A percentile compares a stretch with the other conserved stretches of the same genome.
phyloP scores from a whole-genome alignment of 208 protist genomes.

The Trypanosoma melophagium region DNA sequence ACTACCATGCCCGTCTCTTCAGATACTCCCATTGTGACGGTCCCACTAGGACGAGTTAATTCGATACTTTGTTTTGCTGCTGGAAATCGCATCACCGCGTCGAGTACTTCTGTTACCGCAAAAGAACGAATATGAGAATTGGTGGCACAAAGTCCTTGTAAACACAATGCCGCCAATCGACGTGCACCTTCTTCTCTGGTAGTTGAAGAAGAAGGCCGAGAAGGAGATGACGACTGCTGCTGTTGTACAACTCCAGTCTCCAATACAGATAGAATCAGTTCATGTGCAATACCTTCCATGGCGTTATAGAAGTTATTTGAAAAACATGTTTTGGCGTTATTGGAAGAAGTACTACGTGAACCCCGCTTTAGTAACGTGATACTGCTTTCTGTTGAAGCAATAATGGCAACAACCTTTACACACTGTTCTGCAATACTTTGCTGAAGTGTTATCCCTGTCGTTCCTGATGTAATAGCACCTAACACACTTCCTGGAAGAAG shows the following conservation, averaged over 20 bases:
- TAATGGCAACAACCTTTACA: constrained; percentile 20
- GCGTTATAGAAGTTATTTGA: constrained; percentile 71
- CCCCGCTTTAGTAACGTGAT: background rate
- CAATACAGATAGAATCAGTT: constrained; percentile 56
- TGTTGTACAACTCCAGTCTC: constrained; percentile 11
- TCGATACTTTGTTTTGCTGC: background rate
- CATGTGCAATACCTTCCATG: constrained; percentile 47
- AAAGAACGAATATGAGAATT: constrained; percentile 66
- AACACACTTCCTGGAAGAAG: constrained; percentile 76
- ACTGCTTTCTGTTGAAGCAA: constrained; percentile 9
- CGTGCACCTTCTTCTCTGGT: background rate
- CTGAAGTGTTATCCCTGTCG: constrained; percentile 2
- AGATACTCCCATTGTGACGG: background rate
- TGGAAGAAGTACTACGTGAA: background rate
- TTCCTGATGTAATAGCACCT: constrained; percentile 20
- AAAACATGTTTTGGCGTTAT: constrained; percentile 32
- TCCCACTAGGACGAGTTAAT: background rate
- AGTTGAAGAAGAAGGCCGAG: background rate
- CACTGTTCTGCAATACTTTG: constrained; percentile 26
- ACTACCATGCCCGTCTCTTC: too few relatives aligned
- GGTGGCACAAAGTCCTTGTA: constrained; percentile 67
- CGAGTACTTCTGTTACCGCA: constrained; percentile 70
- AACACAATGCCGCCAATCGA: constrained; percentile 52
- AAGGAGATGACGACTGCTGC: too few relatives aligned
- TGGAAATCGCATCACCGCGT: constrained; percentile 51